Evolutionary conservation across 768 basidiomycete species (phyloP), one percentile per base, ranked within the genome.

Genomic region (Tricholoma saponaceum): DNA sequence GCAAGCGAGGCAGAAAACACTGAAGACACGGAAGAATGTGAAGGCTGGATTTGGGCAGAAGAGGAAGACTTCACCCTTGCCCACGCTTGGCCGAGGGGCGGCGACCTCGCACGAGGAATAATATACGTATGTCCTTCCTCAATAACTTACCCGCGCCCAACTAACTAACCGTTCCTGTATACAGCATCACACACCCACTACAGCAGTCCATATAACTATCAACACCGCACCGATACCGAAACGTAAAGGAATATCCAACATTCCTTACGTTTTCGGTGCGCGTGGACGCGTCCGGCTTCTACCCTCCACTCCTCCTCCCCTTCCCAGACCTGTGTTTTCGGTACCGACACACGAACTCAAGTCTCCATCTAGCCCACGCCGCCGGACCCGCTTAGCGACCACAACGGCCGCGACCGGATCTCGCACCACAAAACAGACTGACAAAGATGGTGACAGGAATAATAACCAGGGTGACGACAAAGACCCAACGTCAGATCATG

Each of bases 51-150:
- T 41, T 90, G 87, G 88, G 80, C 83, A 52, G 80, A 83, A 2
- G 89, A 90, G 64, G 85, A 87, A 63, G 87, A 88, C 59, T 78
- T 81, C 50, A 80, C 80, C 0, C 67, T 90, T 13, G 76, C 66
- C 7, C 80, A 83, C 63, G 81, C 81, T 4, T 90, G 87, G 85
- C 76, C 78, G 0, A 76, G 76, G 49, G 76, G 80, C 10, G 69
- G 73, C 22, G 73, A 78, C 46, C 64, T 70, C 1, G 58, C 65
- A 2, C 70, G 71, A n/a, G 88, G 77, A 1, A 80, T 90, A 33
- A 69, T 86, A 55, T 90, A 89, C 65, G 88, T 90, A 64, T 58
- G 86, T 76, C 52, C 25, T 47, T 56, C 22, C 16, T 37, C 16
- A 43, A 43, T 46, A 25, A 37, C 6, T 43, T 23, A 9, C n/a